phyloP scores from a whole-genome alignment of 352 stramenopile genomes.

The Aphanomyces invadans region DNA sequence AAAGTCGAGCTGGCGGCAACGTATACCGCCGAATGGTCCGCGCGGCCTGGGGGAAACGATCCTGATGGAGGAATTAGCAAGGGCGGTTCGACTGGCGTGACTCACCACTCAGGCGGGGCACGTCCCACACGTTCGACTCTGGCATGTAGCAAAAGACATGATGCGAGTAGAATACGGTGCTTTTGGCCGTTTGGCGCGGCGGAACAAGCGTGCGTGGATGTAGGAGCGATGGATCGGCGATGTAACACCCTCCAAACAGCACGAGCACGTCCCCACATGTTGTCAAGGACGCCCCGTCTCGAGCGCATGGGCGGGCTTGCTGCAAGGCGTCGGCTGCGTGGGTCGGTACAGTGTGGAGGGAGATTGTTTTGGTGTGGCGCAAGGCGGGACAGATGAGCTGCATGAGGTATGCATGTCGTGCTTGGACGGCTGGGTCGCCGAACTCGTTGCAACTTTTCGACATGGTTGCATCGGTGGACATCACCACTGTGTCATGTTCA shows the following conservation, averaged over 20 bases:
- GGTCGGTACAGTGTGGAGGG: background rate
- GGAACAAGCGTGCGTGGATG: slow-evolving; percentile 13
- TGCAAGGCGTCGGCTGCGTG: background rate
- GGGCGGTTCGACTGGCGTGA: background rate
- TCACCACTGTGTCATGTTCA: background rate
- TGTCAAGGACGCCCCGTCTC: slow-evolving; percentile 18
- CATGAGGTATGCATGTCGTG: slow-evolving; percentile 18
- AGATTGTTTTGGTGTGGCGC: background rate
- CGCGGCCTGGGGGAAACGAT: background rate
- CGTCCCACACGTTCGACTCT: slow-evolving; percentile 8
- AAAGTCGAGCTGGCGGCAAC: background rate
- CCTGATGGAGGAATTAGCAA: background rate
- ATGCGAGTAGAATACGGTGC: slow-evolving; percentile 15
- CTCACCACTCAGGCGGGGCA: background rate
- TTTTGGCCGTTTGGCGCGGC: background rate
- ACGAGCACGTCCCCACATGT: slow-evolving; percentile 2
- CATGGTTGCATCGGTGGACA: background rate
- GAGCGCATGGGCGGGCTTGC: slow-evolving; percentile 9
- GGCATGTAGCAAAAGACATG: slow-evolving; percentile 14
- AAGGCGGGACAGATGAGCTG: slow-evolving; percentile 21
- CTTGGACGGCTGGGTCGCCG: background rate
- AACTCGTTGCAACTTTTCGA: background rate
- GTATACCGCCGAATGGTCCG: slow-evolving; percentile 16
- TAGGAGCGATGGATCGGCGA: slow-evolving; percentile 1
- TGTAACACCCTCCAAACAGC: slow-evolving; percentile 17